Conservation (phyloP, 2,329 filamentous ascomycete genomes). For the Ophiostoma piceae region DNA sequence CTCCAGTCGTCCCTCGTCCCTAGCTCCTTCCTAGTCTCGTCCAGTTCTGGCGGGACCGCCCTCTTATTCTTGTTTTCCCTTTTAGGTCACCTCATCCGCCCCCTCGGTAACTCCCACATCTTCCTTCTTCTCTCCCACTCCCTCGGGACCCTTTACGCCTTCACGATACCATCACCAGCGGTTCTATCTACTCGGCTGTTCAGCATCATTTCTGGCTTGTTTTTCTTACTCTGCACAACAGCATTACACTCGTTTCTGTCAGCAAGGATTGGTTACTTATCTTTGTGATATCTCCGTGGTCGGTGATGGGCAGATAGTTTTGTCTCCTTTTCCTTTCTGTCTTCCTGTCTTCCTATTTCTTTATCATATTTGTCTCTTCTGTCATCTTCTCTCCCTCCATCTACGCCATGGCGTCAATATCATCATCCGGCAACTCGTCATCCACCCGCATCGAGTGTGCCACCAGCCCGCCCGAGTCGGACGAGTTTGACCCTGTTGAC, state of each 20-base stretch:
- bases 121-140: conserved; percentile 7
- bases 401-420: neutral
- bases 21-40: neutral
- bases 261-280: neutral
- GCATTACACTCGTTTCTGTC: neutral
- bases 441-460: conserved; percentile 24
- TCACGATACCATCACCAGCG: neutral
- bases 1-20: neutral
- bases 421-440: neutral
- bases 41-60: neutral
- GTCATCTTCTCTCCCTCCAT: neutral
- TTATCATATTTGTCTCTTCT: neutral
- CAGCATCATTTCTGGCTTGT: neutral
- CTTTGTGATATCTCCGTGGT: neutral
- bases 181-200: neutral
- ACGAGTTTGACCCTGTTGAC: conserved; percentile 28
- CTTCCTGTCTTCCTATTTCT: neutral
- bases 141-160: neutral
- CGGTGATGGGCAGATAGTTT: neutral
- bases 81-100: conserved; percentile 15
- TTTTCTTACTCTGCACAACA: neutral
- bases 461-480: conserved; percentile 25
- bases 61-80: conserved; percentile 9
- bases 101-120: conserved; percentile 13
- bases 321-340: neutral